Evolutionary conservation across 805 yeast genomes (phyloP).

Genomic region (Torulaspora quercuum): DNA sequence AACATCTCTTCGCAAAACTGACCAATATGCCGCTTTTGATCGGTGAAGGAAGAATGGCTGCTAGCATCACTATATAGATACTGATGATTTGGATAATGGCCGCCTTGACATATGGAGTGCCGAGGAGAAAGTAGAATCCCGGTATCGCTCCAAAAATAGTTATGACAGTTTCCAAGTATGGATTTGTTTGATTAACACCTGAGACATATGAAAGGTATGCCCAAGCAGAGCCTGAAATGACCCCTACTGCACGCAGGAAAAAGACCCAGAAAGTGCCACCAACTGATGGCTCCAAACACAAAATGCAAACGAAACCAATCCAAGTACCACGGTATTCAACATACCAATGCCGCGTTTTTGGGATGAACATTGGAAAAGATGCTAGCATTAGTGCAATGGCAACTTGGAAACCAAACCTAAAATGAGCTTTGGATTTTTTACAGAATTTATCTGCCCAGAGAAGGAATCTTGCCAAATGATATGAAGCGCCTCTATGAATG

Average conservation of each 20-base stretch:
- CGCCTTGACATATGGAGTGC: conserved; percentile 49
- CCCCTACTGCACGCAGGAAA: conserved; percentile 47
- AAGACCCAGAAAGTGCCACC: conserved; percentile 50
- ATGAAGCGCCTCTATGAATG: background rate
- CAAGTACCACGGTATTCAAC: conserved; percentile 47
- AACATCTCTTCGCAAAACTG: conserved; percentile 48
- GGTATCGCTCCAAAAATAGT: conserved; percentile 45
- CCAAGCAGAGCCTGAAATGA: conserved; percentile 48
- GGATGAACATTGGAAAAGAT: conserved; percentile 51
- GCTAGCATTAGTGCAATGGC: conserved; percentile 45
- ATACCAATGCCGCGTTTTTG: conserved; percentile 48
- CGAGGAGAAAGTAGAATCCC: conserved; percentile 45
- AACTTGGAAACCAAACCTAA: conserved; percentile 47
- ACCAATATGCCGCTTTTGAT: conserved; percentile 40
- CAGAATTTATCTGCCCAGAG: conserved; percentile 21
- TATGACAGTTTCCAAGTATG: conserved; percentile 43
- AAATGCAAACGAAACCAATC: conserved; percentile 52
- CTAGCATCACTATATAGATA: conserved; percentile 45
- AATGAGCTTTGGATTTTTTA: conserved; percentile 34
- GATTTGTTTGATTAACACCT: conserved; percentile 41
- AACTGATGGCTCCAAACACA: conserved; percentile 49
- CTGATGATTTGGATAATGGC: conserved; percentile 49
- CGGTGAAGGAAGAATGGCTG: conserved; percentile 41
- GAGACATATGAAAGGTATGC: conserved; percentile 47
- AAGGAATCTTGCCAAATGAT: conserved; percentile 7